Base-by-base conservation (phyloP, 768 basidiomycete species). In the Lepiota brunneoincarnata region DNA sequence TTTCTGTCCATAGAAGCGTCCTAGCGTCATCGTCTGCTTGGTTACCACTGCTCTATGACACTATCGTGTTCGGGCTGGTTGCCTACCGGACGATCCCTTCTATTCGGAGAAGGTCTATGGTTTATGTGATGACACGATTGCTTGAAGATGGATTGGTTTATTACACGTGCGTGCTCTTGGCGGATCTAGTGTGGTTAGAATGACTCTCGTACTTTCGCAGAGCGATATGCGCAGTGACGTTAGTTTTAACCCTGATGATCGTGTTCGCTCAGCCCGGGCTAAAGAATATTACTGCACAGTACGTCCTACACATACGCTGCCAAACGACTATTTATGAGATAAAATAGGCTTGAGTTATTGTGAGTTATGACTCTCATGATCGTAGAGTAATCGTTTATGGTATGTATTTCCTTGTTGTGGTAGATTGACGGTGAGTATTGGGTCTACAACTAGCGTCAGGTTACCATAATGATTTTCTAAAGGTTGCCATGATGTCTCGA, bases 401-500 rank as follows among this genome's bases (percentile, higher is more conserved):
- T 36, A 12, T 57, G 37, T 24, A n/a, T 40, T 24, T 55, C 21
- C 9, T 48, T 28, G 2, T 49, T 57, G 39, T n/a, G 39, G 11
- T 41, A 64, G 61, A 31, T 37, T 62, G 18, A 61, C 71, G 54
- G 71, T 63, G 42, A 49, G 60, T 49, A 3, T 10, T 15, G 21
- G 52, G 18, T 14, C 14, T 20, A 15, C 34, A 9, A 9, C 1
- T 20, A 2, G 17, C n/a, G 14, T 37, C 11, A 35, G 31, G 21
- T 41, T 9, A 9, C 36, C 4, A 23, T 3, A 23, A 10, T 34
- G 18, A 18, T 6, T 42, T 47, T 36, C n/a, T 34, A 14, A 61
- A 78, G 67, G 81, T 86, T 10, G 73, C 82, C 0, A 87, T 86
- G 81, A 84, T 86, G 76, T 85, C 83, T 2, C 76, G 85, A 6